Base-by-base conservation (phyloP, 202 grass and related monocot genomes). In the Setaria viridis region DNA sequence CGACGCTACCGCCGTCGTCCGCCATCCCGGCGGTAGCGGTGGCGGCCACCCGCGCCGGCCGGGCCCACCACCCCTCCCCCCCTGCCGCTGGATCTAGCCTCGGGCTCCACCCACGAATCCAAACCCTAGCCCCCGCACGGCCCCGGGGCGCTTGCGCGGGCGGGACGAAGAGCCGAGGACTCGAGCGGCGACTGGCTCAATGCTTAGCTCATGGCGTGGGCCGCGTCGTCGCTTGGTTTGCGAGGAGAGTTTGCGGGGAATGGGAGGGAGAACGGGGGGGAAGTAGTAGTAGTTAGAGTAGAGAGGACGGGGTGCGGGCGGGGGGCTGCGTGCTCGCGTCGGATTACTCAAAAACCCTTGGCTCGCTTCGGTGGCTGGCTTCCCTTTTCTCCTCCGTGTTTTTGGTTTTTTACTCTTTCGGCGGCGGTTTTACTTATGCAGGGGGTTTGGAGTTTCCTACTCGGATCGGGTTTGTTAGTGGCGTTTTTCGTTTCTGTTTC, bases 281-380 rank as follows among this genome's bases (percentile, higher is more conserved):
- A 1, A 3, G 55, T n/a, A 16, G 9, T 34, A 71, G 19, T 15
- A 17, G 48, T 15, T 5, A 25, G 54, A 43, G 47, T 5, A 62
- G 69, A 32, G 75, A 42, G 30, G 55, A 70, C 57, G 77, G 47
- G 62, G 62, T 48, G 77, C 29, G 41, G 81, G 80, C 17, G 16
- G 76, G 42, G 47, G 6, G 34, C 73, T 4, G 79, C 32, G 72
- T 72, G 48, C 80, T 63, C 43, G 80, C 41, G 66, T 71, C 51
- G 80, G 80, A 60, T 82, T 76, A 88, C 89, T 88, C 58, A 91
- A 91, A 91, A 88, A 72, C 86, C 85, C 85, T 78, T 48, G 85
- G 59, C 88, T 90, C 75, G 76, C 63, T 87, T 78, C 65, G 67
- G 47, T 48, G 20, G 64, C 72, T 49, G 33, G 46, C 35, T 77